These are phyloP conservation scores for Persicaria maculosa DNA, from an alignment of 148 eudicot species.

Conservation along the genomic window DNA sequence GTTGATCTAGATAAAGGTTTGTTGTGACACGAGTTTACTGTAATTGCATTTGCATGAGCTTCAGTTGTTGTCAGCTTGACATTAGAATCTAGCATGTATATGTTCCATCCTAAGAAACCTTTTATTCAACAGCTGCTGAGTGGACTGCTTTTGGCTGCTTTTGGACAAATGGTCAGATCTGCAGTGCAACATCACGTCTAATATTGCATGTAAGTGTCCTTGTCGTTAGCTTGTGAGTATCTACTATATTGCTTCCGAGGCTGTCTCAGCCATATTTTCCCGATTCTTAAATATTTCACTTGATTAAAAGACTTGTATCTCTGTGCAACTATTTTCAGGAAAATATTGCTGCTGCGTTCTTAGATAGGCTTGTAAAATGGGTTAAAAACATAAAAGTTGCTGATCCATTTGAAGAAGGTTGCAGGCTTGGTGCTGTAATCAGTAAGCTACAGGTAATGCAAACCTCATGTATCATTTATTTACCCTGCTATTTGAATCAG, in stretches of 20 bases:
- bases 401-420: slow-evolving; percentile 95
- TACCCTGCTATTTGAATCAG: background rate
- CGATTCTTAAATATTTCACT: background rate
- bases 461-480: background rate
- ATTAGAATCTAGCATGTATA: background rate
- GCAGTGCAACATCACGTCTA: slow-evolving; percentile 98
- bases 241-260: background rate
- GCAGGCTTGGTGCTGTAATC: slow-evolving; percentile 92
- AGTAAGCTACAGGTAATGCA: slow-evolving; percentile 64
- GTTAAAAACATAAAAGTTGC: slow-evolving; percentile 79
- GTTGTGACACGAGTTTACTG: slow-evolving; percentile 18
- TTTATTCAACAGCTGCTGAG: slow-evolving; percentile 71
- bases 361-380: slow-evolving; percentile 88
- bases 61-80: background rate
- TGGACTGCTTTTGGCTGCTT: slow-evolving; percentile 95
- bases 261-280: background rate
- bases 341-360: slow-evolving; percentile 68
- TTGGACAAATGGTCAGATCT: slow-evolving; percentile 99
- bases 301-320: background rate
- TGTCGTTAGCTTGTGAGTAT: background rate
- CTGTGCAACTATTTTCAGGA: slow-evolving; percentile 46
- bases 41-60: background rate
- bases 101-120: background rate
- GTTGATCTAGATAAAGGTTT: slow-evolving; percentile 88
- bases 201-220: slow-evolving; percentile 63